Evolutionary conservation across 805 yeast species (phyloP).

Genomic region (Cyberlindnera samutprakarnensis): DNA sequence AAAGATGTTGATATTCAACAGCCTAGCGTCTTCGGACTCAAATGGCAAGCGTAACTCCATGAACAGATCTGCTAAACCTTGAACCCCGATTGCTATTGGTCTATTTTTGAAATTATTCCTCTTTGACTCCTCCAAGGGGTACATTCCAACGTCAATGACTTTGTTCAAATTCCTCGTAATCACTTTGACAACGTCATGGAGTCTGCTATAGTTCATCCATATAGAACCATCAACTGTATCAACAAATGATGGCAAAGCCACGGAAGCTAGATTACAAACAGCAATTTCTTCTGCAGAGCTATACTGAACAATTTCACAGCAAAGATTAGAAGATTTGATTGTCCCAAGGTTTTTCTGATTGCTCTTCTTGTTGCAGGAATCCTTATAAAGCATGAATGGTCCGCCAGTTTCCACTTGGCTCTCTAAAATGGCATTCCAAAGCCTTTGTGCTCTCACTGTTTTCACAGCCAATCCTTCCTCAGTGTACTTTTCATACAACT

Average conservation of each 20-base stretch:
- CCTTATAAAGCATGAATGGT: constrained; percentile 93
- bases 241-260: constrained; percentile 81
- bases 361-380: constrained; percentile 79
- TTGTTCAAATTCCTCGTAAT: constrained; percentile 69
- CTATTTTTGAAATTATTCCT: constrained; percentile 72
- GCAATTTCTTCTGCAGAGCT: constrained; percentile 89
- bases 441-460: constrained; percentile 79
- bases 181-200: constrained; percentile 73
- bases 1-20: constrained; percentile 72
- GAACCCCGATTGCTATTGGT: constrained; percentile 93
- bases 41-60: constrained; percentile 74
- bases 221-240: constrained; percentile 35
- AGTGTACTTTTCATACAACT: constrained; percentile 68
- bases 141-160: constrained; percentile 74
- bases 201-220: constrained; percentile 50
- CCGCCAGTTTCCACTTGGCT: constrained; percentile 96
- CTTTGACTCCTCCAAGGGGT: constrained; percentile 74
- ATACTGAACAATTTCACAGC: constrained; percentile 93
- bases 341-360: constrained; percentile 91
- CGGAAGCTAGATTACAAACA: constrained; percentile 89
- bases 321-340: constrained; percentile 87
- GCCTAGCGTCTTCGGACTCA: constrained; percentile 69
- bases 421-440: constrained; percentile 85
- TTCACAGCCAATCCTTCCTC: constrained; percentile 55
- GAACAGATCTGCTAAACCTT: constrained; percentile 88